phyloP scores from a whole-genome alignment of 768 basidiomycete species.

The Lentinus brumalis region DNA sequence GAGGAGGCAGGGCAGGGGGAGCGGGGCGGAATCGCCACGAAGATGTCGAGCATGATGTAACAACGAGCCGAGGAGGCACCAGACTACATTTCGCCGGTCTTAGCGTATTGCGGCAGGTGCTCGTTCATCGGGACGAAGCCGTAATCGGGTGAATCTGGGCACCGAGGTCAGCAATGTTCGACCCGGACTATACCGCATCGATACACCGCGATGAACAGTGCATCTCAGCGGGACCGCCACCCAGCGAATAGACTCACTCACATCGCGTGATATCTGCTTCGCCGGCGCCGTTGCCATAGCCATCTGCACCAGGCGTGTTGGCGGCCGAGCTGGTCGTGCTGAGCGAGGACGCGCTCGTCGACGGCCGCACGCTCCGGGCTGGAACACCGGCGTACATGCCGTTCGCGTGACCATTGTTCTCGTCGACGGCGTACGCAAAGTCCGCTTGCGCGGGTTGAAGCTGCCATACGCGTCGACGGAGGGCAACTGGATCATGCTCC shows the following conservation, averaged over 20 bases:
- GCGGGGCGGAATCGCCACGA: neutral
- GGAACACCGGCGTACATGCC: constrained; percentile 31
- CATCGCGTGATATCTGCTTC: constrained; percentile 83
- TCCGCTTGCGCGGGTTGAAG: constrained; percentile 69
- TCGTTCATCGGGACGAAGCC: constrained; percentile 83
- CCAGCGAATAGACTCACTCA: constrained; percentile 49
- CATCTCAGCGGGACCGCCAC: constrained; percentile 5
- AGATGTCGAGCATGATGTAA: constrained; percentile 1
- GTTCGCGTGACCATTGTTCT: constrained; percentile 24
- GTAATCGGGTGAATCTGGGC: constrained; percentile 82
- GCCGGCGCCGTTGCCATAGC: constrained; percentile 52
- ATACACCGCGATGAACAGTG: constrained; percentile 10
- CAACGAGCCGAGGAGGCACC: neutral
- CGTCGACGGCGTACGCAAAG: constrained; percentile 74
- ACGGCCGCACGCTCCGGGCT: constrained; percentile 62
- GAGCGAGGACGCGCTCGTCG: constrained; percentile 76
- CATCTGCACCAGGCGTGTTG: constrained; percentile 72
- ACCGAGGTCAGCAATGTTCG: constrained; percentile 27
- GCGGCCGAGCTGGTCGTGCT: constrained; percentile 81
- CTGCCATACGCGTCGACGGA: constrained; percentile 62
- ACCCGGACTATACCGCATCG: constrained; percentile 1
- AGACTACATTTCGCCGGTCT: constrained; percentile 24
- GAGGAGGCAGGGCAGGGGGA: neutral
- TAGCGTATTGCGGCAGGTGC: constrained; percentile 49
- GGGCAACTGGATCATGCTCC: constrained; percentile 83